A percentile compares a stretch with the other conserved stretches of the same genome.
Conservation (phyloP, 371 early-diverging fungal species). For the Apophysomyces sp. region DNA sequence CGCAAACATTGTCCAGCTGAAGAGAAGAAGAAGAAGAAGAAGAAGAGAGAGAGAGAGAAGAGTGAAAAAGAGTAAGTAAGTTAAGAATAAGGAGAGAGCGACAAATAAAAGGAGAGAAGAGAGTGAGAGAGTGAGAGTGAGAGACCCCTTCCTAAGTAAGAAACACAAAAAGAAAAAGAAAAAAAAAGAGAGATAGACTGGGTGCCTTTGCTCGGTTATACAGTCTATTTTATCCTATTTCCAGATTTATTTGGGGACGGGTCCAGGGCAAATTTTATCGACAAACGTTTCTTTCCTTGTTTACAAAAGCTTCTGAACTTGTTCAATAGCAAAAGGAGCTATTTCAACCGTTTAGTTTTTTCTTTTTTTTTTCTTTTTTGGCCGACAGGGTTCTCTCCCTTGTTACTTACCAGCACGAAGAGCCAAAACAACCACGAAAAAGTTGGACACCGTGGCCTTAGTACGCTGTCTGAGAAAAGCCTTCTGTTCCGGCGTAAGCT, state of each 20-base stretch:
- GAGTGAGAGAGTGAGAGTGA: not conserved
- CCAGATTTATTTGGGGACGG: slow-evolving; percentile 3
- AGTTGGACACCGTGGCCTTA: slow-evolving; percentile 42
- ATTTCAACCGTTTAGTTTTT: not conserved
- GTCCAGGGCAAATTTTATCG: not conserved
- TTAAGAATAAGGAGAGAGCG: not conserved
- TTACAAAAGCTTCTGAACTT: slow-evolving; percentile 45
- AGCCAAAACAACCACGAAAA: slow-evolving; percentile 36
- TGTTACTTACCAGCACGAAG: slow-evolving; percentile 51
- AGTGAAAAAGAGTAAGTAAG: slow-evolving; percentile 1
- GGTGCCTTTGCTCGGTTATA: not conserved
- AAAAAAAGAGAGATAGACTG: not conserved
- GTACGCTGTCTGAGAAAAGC: slow-evolving; percentile 46
- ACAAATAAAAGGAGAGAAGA: not conserved
- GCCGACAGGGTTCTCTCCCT: not conserved
- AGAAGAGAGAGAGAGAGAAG: slow-evolving; percentile 1
- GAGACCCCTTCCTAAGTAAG: not conserved
- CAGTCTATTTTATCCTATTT: slow-evolving; percentile 8
- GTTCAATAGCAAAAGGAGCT: slow-evolving; percentile 52
- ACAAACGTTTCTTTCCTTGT: slow-evolving; percentile 1
- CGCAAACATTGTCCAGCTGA: slow-evolving; percentile 32
- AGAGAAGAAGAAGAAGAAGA: slow-evolving; percentile 5
- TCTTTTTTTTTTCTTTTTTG: too few species aligned
- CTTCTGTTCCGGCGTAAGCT: slow-evolving; percentile 52
- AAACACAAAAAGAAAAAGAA: not conserved